Base-by-base conservation (phyloP, 2,329 filamentous ascomycete genomes). In the Aspergillus piperis region DNA sequence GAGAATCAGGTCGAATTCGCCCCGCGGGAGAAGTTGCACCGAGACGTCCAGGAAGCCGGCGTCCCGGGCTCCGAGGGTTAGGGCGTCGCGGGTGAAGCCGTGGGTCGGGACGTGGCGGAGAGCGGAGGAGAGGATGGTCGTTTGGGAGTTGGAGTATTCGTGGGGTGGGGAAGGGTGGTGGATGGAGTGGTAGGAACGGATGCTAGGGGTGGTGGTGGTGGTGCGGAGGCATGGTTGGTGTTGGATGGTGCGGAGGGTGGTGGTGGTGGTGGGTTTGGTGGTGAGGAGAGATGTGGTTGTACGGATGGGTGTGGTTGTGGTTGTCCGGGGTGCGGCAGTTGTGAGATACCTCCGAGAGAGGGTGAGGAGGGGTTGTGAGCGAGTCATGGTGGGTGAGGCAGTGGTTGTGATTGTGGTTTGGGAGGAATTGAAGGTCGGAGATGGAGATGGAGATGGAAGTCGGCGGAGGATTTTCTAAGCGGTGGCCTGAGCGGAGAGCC, bases 1-100 rank as follows among this genome's bases (percentile, higher is more conserved):
- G 27, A 78, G 68, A 66, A 98, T 87, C 27, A 99, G 83, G 68
- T 90, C 89, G 78, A 96, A 96, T 21, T 88, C 85, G 7, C 91
- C 91, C 44, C 88, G 84, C 1, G 91, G 88, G 58, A 99, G 87
- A 19, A 97, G 81, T 71, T 92, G 93, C 8, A 90, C 87, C 61
- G 91, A 93, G 60, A 94, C 92, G 72, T 95, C 91, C 55, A 92
- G 87, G 74, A 94, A 96, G 48, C 93, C 92, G 17, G 88, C 87
- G 70, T 96, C 92, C 70, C 87, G 87, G 62, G 91, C 91, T 62
- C 94, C 95, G 21, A 90, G 84, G 47, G 86, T 84, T 8, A 99
- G 83, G 0, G 93, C 82, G 19, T 85, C 82, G 52, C 83, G 79
- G 0, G 91, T 91, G 82, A 98, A 99, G 73, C 95, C 95, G 74